phyloP scores from a whole-genome alignment of 2,329 filamentous ascomycete genomes.

The Sporothrix mexicana region DNA sequence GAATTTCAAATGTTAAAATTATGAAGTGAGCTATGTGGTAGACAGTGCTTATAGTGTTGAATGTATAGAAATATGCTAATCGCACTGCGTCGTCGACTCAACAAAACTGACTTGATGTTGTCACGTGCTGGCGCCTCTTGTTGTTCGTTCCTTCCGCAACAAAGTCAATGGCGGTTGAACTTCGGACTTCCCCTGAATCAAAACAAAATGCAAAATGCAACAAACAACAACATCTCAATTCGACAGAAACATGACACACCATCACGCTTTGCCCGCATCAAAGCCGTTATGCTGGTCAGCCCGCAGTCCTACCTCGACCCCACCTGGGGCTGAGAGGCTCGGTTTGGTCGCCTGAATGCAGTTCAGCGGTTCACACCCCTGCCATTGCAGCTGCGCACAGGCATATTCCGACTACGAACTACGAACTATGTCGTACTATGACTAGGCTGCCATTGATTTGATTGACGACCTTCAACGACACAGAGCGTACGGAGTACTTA shows the following conservation, averaged over 20 bases:
- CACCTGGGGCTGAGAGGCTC: conserved; percentile 5
- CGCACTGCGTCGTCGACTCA: background rate
- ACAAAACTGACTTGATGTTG: background rate
- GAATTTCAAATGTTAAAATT: background rate
- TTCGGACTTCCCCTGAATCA: background rate
- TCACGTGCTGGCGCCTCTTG: background rate
- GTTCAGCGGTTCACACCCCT: background rate
- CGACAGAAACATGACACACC: background rate
- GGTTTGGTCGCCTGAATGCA: background rate
- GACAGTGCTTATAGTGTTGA: background rate
- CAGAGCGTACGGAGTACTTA: no score
- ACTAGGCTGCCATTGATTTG: background rate
- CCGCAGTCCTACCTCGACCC: background rate
- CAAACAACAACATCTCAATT: background rate
- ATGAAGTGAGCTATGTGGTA: no score
- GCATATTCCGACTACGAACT: background rate
- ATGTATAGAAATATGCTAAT: background rate
- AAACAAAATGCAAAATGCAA: background rate
- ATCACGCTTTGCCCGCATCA: background rate
- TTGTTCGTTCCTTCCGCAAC: no score
- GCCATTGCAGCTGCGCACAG: background rate
- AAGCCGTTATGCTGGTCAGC: background rate
- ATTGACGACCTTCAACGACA: no score
- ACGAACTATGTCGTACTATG: no score
- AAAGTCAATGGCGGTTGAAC: background rate